Conservation (phyloP, 2,329 filamentous ascomycete genomes). For the Metarhizium sp. region DNA sequence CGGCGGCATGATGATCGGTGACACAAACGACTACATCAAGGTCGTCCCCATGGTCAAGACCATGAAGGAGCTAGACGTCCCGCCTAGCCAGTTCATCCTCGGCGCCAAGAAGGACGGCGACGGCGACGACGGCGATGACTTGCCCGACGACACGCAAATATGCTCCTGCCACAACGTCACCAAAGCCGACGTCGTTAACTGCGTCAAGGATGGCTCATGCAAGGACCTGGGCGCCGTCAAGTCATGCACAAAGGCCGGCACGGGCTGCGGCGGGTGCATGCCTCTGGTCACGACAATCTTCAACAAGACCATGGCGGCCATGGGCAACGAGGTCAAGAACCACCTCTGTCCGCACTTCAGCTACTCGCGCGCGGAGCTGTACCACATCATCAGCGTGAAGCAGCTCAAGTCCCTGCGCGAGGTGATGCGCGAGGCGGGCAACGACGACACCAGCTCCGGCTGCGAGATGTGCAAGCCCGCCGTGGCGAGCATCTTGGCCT, state of each 20-base stretch:
- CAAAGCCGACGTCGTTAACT: constrained; percentile 67
- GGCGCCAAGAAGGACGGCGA: constrained; percentile 65
- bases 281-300: constrained; percentile 83
- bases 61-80: constrained; percentile 67
- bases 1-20: constrained; percentile 96
- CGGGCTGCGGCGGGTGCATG: constrained; percentile 84
- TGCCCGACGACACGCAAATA: constrained; percentile 78
- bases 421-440: too few relatives aligned
- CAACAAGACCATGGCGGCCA: constrained; percentile 75
- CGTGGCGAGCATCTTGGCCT: constrained; percentile 71
- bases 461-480: constrained; percentile 84
- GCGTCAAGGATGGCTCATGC: constrained; percentile 69
- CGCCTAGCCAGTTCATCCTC: constrained; percentile 75
- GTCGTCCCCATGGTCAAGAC: constrained; percentile 79
- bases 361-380: constrained; percentile 79
- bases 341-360: constrained; percentile 77
- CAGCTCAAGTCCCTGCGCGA: too few relatives aligned
- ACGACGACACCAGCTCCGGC: constrained; percentile 60
- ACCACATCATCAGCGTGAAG: constrained; percentile 59
- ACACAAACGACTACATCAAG: constrained; percentile 84
- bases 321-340: constrained; percentile 84
- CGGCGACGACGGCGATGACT: constrained; percentile 53
- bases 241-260: constrained; percentile 83
- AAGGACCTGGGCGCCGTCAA: constrained; percentile 78
- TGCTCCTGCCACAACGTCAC: constrained; percentile 91